Base-by-base conservation (phyloP, 495 filamentous ascomycete species). In the Friedmanniomyces endolithicus region DNA sequence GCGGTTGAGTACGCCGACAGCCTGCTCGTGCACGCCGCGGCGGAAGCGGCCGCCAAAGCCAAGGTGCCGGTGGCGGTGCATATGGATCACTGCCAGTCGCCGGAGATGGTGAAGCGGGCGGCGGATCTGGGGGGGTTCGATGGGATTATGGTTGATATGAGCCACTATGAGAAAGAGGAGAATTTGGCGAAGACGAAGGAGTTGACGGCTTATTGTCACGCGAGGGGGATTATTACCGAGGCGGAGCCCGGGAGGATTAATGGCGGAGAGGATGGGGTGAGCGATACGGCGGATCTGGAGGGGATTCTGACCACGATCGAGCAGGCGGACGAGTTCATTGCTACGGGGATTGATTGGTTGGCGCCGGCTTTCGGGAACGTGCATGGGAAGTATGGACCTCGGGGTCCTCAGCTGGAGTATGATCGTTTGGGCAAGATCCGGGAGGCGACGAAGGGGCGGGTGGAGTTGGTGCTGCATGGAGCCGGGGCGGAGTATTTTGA, bases 331-430 rank as follows among this genome's bases (percentile, higher is more conserved):
- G 79, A 85, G 67, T 90, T 90, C 67, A 83, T 87, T 0, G 75
- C 73, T 11, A 87, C 84, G 24, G 87, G 87, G 0, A 88, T 90
- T 57, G 84, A 89, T 67, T 87, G 85, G 80, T 67, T 90, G 16
- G 87, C 86, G 11, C 87, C 87, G 0, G 85, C 86, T 9, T 90
- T 94, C 67, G 87, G 86, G 2, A 90, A 90, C 65, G 84, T 94
- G 35, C 86, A 90, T 71, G 87, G 87, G 6, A 80, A 83, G 61
- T 94, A 90, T 68, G 86, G 86, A 0, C 79, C 82, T 0, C 67
- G 83, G 11, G 86, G 86, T 0, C 84, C 87, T 24, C 78, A 78
- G 71, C 64, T 88, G 39, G 84, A 88, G 66, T 89, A 84, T 68
- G 81, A 84, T 27, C 72, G 49, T 6, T 25, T 50, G 16, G 25